phyloP scores from a whole-genome alignment of 768 basidiomycete genomes.

The Boletus rubropictus region DNA sequence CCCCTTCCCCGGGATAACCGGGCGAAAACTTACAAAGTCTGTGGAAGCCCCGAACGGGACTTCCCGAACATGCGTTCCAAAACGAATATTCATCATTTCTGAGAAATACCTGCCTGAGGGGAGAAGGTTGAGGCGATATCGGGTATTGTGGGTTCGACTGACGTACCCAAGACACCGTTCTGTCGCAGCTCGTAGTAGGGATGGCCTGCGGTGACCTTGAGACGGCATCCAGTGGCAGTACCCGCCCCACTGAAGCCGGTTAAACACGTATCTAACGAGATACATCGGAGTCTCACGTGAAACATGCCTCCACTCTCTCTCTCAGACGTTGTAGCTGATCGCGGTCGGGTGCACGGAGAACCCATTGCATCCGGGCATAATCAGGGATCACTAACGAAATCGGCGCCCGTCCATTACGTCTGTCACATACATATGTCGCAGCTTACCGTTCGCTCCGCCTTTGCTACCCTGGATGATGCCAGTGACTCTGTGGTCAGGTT shows the following conservation, averaged over 20 bases:
- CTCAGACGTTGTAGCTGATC: conserved; percentile 49
- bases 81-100: conserved; percentile 39
- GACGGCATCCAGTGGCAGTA: conserved; percentile 53
- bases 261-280: conserved; percentile 1
- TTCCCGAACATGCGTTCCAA: conserved; percentile 36
- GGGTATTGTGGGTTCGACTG: neutral
- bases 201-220: conserved; percentile 37
- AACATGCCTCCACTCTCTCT: conserved; percentile 61
- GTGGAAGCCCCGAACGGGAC: conserved; percentile 55
- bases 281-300: conserved; percentile 46
- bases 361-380: conserved; percentile 69
- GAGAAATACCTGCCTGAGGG: conserved; percentile 49
- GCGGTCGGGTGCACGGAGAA: conserved; percentile 62
- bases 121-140: conserved; percentile 2
- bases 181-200: conserved; percentile 56
- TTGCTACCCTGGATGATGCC: conserved; percentile 68
- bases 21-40: conserved; percentile 57
- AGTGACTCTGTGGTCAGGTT: conserved; percentile 74
- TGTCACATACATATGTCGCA: neutral
- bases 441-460: conserved; percentile 64
- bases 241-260: conserved; percentile 52
- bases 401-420: neutral
- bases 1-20: neutral
- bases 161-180: conserved; percentile 50
- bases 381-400: conserved; percentile 68